phyloP scores from a whole-genome alignment of 768 basidiomycete species.

The Naganishia kalamii region DNA sequence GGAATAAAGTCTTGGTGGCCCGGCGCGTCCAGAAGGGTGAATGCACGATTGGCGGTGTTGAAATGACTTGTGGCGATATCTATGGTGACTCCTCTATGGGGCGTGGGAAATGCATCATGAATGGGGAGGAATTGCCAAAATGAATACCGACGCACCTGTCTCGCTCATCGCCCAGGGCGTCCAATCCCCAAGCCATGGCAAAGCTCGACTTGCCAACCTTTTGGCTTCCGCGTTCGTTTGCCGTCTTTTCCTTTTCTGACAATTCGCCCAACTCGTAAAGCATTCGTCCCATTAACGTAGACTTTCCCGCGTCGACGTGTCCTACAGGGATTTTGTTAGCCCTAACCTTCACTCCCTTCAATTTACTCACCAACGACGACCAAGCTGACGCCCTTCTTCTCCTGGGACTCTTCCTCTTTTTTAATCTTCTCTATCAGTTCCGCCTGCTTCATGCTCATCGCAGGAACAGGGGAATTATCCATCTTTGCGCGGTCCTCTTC shows the following conservation, averaged over 20 bases:
- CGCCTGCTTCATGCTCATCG: slow-evolving; percentile 64
- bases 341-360: neutral
- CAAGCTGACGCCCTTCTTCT: slow-evolving; percentile 69
- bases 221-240: slow-evolving; percentile 81
- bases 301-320: slow-evolving; percentile 98
- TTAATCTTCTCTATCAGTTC: slow-evolving; percentile 77
- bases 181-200: slow-evolving; percentile 96
- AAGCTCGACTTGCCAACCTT: slow-evolving; percentile 92
- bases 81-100: slow-evolving; percentile 86
- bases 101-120: neutral
- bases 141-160: slow-evolving; percentile 59
- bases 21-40: slow-evolving; percentile 94
- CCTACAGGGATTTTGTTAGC: slow-evolving; percentile 51
- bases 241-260: slow-evolving; percentile 72
- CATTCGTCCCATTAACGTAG: slow-evolving; percentile 90
- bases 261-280: slow-evolving; percentile 84
- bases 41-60: slow-evolving; percentile 63
- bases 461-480: slow-evolving; percentile 56
- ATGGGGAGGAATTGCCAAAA: neutral
- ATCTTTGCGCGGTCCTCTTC: slow-evolving; percentile 49
- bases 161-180: slow-evolving; percentile 85
- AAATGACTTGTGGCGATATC: slow-evolving; percentile 83
- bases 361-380: slow-evolving; percentile 74
- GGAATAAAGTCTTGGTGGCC: slow-evolving; percentile 97
- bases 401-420: slow-evolving; percentile 50